Conservation (phyloP, 2,329 filamentous ascomycete genomes). For the Alternaria brassicicola region DNA sequence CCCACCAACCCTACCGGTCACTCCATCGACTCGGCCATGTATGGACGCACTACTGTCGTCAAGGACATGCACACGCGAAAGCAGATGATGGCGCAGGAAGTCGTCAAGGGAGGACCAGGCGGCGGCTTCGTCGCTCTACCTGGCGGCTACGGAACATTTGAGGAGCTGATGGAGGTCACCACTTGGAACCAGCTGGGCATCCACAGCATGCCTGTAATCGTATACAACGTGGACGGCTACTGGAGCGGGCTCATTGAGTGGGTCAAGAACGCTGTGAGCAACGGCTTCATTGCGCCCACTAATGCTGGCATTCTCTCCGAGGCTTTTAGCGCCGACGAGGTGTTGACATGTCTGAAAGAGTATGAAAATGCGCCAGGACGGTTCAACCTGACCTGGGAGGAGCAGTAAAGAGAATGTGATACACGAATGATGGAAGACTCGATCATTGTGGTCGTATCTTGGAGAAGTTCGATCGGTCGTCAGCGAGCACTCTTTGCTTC, state of each 20-base stretch:
- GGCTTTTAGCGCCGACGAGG: constrained; percentile 73
- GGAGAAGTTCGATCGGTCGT: not conserved
- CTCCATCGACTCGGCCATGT: constrained; percentile 66
- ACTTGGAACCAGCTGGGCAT: constrained; percentile 98
- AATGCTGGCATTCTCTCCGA: constrained; percentile 81
- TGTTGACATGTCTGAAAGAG: constrained; percentile 70
- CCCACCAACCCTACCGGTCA: constrained; percentile 50
- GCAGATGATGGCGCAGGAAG: constrained; percentile 87
- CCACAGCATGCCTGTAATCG: constrained; percentile 73
- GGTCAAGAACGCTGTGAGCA: constrained; percentile 75
- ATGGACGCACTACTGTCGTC: constrained; percentile 86
- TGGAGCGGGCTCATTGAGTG: constrained; percentile 86
- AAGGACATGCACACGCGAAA: constrained; percentile 97
- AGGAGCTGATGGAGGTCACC: constrained; percentile 89
- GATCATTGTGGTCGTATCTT: not conserved
- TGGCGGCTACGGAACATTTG: constrained; percentile 92
- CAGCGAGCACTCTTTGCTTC: not conserved
- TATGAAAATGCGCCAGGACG: constrained; percentile 79
- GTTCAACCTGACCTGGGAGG: constrained; percentile 82
- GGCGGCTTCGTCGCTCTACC: constrained; percentile 87
- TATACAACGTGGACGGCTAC: constrained; percentile 88
- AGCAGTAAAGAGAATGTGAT: constrained; percentile 26
- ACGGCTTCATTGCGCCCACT: constrained; percentile 74
- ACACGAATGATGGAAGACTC: too few relatives aligned
- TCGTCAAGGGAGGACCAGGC: constrained; percentile 79